Evolutionary conservation across 352 stramenopile genomes (phyloP).

Genomic region (Phytophthora macrochlamydospora): DNA sequence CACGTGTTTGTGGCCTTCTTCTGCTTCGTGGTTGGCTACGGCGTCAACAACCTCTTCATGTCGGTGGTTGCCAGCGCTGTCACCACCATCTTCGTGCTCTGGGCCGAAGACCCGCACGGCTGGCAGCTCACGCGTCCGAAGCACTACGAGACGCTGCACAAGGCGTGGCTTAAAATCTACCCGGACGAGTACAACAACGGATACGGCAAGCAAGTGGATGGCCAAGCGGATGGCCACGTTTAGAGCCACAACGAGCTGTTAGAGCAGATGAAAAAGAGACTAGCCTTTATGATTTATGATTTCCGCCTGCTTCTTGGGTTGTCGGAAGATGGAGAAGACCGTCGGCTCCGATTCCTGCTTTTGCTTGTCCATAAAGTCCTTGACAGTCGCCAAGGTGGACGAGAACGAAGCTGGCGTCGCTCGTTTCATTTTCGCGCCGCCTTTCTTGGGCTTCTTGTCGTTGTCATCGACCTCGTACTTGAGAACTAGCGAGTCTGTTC

Average conservation of each 20-base stretch:
- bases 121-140: conserved; percentile 78
- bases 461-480: conserved; percentile 34
- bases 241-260: background rate
- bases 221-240: conserved; percentile 19
- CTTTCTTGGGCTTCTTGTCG: conserved; percentile 24
- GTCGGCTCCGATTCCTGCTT: conserved; percentile 20
- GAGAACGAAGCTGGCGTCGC: conserved; percentile 18
- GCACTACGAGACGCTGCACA: conserved; percentile 74
- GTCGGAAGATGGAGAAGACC: conserved; percentile 36
- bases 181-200: conserved; percentile 86
- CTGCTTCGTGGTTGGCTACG: conserved; percentile 76
- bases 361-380: conserved; percentile 35
- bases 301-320: conserved; percentile 14
- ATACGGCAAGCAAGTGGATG: conserved; percentile 63
- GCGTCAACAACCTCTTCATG: conserved; percentile 75
- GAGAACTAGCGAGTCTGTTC: conserved; percentile 23
- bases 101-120: conserved; percentile 77
- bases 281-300: background rate
- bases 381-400: conserved; percentile 35
- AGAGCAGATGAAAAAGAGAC: background rate
- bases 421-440: conserved; percentile 14
- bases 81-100: conserved; percentile 86
- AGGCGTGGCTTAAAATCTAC: conserved; percentile 82
- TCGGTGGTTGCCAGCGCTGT: conserved; percentile 76
- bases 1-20: conserved; percentile 72